A percentile compares a stretch with the other conserved stretches of the same genome.
These are phyloP conservation scores for Holtermannia corniformis DNA, from an alignment of 768 basidiomycete species.

Conservation along the genomic window DNA sequence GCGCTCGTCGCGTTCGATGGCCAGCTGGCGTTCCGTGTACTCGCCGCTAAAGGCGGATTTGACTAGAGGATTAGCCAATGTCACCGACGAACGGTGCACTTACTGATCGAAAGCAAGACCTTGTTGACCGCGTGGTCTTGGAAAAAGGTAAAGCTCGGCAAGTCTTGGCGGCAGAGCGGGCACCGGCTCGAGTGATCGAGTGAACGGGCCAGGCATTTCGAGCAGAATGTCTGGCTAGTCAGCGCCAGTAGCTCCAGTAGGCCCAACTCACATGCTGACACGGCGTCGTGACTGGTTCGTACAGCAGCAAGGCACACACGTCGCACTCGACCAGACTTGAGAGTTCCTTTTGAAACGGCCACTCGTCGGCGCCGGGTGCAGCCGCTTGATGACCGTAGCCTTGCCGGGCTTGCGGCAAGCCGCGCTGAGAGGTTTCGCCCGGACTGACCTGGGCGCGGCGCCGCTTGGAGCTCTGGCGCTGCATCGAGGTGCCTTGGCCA, in stretches of 20 bases:
- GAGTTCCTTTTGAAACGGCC: slow-evolving; percentile 42
- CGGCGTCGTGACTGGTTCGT: slow-evolving; percentile 81
- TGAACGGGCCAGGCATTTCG: slow-evolving; percentile 76
- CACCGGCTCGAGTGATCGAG: slow-evolving; percentile 75
- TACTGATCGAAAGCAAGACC: slow-evolving; percentile 60
- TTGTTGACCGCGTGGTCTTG: slow-evolving; percentile 71
- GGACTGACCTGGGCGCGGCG: background rate
- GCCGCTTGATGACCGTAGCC: background rate
- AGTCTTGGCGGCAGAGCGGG: slow-evolving; percentile 71
- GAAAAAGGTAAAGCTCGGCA: slow-evolving; percentile 68
- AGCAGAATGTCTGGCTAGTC: slow-evolving; percentile 67
- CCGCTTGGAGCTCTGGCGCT: slow-evolving; percentile 6
- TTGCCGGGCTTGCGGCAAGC: background rate
- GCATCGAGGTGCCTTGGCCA: slow-evolving; percentile 29
- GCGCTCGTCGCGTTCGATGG: slow-evolving; percentile 66
- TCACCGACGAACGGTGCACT: slow-evolving; percentile 5
- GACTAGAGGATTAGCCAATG: slow-evolving; percentile 44
- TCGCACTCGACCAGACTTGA: slow-evolving; percentile 71
- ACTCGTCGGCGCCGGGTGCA: slow-evolving; percentile 1
- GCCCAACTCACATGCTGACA: slow-evolving; percentile 69
- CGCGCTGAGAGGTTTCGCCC: background rate
- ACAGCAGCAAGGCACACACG: slow-evolving; percentile 76
- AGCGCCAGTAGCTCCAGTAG: background rate
- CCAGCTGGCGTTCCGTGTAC: slow-evolving; percentile 56
- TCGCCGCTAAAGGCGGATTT: slow-evolving; percentile 58